Conservation (phyloP, 257 asterid genomes). For the Capsicum rhomboideum region DNA sequence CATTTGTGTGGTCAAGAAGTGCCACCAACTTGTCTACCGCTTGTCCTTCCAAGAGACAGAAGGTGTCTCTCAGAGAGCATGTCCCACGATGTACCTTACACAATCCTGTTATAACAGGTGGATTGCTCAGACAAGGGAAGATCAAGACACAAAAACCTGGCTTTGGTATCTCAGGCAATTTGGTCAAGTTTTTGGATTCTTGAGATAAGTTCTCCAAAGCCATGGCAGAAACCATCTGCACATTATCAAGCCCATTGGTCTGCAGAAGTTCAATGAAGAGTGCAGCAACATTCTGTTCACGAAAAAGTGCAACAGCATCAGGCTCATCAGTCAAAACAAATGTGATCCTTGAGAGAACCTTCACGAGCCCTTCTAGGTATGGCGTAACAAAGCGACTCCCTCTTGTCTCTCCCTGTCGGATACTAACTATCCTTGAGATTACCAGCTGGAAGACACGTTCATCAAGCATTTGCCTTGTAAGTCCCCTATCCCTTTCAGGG, state of each 20-base stretch:
- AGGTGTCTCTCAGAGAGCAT: conserved; percentile 68
- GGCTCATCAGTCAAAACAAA: conserved; percentile 55
- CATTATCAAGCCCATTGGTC: conserved; percentile 79
- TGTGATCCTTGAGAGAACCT: conserved; percentile 73
- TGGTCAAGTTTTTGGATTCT: conserved; percentile 60
- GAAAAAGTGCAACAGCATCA: conserved; percentile 50
- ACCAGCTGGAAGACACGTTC: conserved; percentile 60
- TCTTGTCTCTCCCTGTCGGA: conserved; percentile 74
- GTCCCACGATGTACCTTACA: conserved; percentile 68
- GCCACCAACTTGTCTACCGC: conserved; percentile 77
- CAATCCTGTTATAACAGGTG: conserved; percentile 43
- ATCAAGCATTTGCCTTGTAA: conserved; percentile 71
- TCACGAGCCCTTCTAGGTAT: conserved; percentile 82
- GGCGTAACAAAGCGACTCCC: conserved; percentile 81
- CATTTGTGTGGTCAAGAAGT: conserved; percentile 78
- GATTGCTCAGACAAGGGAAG: conserved; percentile 71
- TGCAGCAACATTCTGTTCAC: conserved; percentile 49
- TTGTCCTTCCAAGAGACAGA: conserved; percentile 77
- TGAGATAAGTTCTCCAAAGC: conserved; percentile 86
- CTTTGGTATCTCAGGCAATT: conserved; percentile 48
- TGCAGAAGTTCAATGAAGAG: conserved; percentile 74
- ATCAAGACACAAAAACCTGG: conserved; percentile 54
- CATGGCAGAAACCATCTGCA: conserved; percentile 84
- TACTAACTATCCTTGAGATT: conserved; percentile 43
- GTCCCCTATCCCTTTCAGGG: conserved; percentile 73